phyloP scores from a whole-genome alignment of 2,329 filamentous ascomycete genomes.

The Rugonectria rugulosa region DNA sequence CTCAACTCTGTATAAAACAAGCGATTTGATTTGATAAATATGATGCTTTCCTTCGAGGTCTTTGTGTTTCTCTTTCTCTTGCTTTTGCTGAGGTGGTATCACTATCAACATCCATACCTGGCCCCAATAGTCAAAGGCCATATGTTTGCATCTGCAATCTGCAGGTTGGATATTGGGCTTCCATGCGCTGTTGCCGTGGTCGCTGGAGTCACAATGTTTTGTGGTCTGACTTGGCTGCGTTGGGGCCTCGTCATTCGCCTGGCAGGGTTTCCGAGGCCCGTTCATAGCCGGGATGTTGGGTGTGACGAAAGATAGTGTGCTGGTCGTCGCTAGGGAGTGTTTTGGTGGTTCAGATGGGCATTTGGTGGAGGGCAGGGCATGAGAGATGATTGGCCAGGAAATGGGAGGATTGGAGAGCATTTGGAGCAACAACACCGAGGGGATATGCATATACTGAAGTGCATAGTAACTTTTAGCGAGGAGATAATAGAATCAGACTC shows the following conservation, averaged over 20 bases:
- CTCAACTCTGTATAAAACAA: conserved; percentile 43
- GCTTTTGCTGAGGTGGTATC: background rate
- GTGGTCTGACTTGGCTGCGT: conserved; percentile 38
- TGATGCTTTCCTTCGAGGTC: conserved; percentile 3
- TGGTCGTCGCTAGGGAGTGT: background rate
- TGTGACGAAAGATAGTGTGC: conserved; percentile 1
- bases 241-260: conserved; percentile 33
- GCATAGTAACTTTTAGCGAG: too few species aligned
- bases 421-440: background rate
- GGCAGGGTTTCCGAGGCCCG: conserved; percentile 2
- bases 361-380: background rate
- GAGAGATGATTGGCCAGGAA: conserved; percentile 1
- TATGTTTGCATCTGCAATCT: background rate
- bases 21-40: conserved; percentile 39
- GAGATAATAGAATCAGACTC: too few species aligned
- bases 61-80: background rate
- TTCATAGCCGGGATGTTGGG: conserved; percentile 19
- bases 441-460: too few species aligned
- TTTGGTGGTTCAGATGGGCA: conserved; percentile 1
- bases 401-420: background rate
- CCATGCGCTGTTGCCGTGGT: conserved; percentile 2
- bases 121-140: background rate
- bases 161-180: background rate
- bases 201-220: conserved; percentile 25
- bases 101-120: background rate